phyloP scores from a whole-genome alignment of 2,329 filamentous ascomycete species.

The Aspergillus clavatus region DNA sequence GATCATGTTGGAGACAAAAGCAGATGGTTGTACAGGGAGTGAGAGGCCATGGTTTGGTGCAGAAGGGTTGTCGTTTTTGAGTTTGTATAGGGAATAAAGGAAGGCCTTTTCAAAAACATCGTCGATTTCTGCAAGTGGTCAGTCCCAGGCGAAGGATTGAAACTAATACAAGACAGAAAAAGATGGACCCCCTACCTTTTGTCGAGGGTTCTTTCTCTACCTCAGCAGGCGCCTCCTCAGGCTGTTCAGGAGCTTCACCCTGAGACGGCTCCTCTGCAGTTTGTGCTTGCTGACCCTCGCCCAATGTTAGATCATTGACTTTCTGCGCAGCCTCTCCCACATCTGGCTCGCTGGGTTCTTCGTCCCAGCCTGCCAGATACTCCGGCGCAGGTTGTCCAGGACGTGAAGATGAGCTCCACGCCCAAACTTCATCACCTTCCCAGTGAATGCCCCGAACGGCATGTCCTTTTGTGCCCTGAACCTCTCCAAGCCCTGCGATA shows the following conservation, averaged over 20 bases:
- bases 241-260: slow-evolving; percentile 21
- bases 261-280: slow-evolving; percentile 10
- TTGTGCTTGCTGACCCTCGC: slow-evolving; percentile 22
- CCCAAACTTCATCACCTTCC: slow-evolving; percentile 66
- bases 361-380: slow-evolving; percentile 49
- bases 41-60: slow-evolving; percentile 52
- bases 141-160: slow-evolving; percentile 6
- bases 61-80: slow-evolving; percentile 52
- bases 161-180: neutral
- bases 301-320: slow-evolving; percentile 37
- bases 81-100: slow-evolving; percentile 57
- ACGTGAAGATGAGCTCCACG: slow-evolving; percentile 53
- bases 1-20: slow-evolving; percentile 58
- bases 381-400: slow-evolving; percentile 52
- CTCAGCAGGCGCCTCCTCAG: slow-evolving; percentile 30
- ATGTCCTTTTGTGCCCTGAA: slow-evolving; percentile 59
- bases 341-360: slow-evolving; percentile 24
- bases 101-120: slow-evolving; percentile 61
- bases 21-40: slow-evolving; percentile 60
- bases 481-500: slow-evolving; percentile 50
- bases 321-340: slow-evolving; percentile 42
- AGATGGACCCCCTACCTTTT: slow-evolving; percentile 44
- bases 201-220: slow-evolving; percentile 53
- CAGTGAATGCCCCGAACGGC: slow-evolving; percentile 63
- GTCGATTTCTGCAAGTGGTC: slow-evolving; percentile 56